Conservation (phyloP, 1,284 basidiomycete genomes). For the Pulveroboletus sp. region DNA sequence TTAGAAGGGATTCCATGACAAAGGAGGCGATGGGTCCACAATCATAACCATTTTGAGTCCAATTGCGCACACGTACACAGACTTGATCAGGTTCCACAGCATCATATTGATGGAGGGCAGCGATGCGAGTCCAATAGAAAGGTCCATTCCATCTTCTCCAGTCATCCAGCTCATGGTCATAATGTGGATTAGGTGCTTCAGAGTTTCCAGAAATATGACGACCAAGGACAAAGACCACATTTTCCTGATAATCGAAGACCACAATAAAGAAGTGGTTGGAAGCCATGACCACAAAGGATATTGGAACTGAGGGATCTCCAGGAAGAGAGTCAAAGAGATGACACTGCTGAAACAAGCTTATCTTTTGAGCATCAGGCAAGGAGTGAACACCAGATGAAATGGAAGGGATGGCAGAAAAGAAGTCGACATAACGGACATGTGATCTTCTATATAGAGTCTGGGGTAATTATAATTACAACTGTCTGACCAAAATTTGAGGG, state of each 20-base stretch:
- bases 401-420: background rate
- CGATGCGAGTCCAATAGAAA: background rate
- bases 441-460: background rate
- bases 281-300: background rate
- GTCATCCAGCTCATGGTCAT: background rate
- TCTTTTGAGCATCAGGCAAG: background rate
- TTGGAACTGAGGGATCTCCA: background rate
- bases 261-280: background rate
- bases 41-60: no score
- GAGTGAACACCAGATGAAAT: background rate
- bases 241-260: background rate
- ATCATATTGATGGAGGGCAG: background rate
- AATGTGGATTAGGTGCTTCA: background rate
- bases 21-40: no score
- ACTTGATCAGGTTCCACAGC: background rate
- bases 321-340: background rate
- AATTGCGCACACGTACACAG: background rate
- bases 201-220: slow-evolving; percentile 1
- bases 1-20: no score
- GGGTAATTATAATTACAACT: no score
- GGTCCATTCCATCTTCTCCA: background rate
- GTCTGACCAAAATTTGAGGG: no score
- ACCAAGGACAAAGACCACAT: background rate
- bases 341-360: background rate
- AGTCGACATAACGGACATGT: background rate